Evolutionary conservation across 306 rosid species (phyloP).

Genomic region (Pueraria montana): DNA sequence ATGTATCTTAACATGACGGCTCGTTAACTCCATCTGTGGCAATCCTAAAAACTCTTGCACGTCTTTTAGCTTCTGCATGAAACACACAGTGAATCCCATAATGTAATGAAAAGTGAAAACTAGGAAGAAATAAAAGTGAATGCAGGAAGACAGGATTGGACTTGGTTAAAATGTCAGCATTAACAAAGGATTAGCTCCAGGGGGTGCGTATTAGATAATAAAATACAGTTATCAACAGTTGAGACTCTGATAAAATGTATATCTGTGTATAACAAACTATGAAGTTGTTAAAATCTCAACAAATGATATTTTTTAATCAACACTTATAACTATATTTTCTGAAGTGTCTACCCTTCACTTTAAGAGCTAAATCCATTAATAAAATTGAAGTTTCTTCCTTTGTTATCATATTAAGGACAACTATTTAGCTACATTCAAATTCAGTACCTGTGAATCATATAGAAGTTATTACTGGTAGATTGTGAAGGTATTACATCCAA

Average conservation of each 20-base stretch:
- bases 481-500: neutral
- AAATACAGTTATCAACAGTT: neutral
- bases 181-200: neutral
- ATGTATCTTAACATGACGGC: slow-evolving; percentile 91
- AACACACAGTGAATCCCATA: slow-evolving; percentile 12
- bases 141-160: slow-evolving; percentile 8
- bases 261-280: neutral
- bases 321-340: neutral
- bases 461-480: neutral
- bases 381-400: neutral
- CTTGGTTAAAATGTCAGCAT: neutral
- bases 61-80: slow-evolving; percentile 76
- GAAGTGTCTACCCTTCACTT: neutral
- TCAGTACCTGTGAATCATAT: neutral
- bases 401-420: neutral
- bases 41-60: slow-evolving; percentile 78
- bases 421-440: slow-evolving; percentile 19
- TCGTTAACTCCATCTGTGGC: slow-evolving; percentile 71
- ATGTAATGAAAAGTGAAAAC: neutral
- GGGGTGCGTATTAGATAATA: neutral
- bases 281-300: neutral
- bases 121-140: neutral
- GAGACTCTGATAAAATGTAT: neutral
- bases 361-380: neutral
- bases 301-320: neutral